These are phyloP conservation scores for Vitrella brassicaformis DNA, from an alignment of 73 alveolate species.

Conservation along the genomic window DNA sequence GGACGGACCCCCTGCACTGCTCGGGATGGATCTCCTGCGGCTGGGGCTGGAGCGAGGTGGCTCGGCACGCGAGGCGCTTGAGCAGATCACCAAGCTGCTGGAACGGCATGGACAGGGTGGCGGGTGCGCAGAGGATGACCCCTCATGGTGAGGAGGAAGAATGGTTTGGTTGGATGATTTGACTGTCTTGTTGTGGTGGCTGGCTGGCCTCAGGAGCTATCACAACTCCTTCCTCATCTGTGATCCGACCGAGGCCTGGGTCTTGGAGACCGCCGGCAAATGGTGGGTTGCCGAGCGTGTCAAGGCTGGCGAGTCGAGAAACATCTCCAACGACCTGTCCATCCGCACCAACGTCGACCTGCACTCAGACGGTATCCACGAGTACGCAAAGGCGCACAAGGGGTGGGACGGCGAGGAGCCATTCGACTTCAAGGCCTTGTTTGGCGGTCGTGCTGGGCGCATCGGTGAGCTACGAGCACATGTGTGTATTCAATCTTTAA, in stretches of 20 bases:
- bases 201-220: neutral
- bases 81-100: constrained; percentile 11
- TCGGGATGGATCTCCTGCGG: constrained; percentile 13
- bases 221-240: neutral
- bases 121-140: constrained; percentile 7
- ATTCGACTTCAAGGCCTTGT: neutral
- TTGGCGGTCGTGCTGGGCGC: neutral
- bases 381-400: neutral
- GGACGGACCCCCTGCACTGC: neutral
- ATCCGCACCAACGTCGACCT: constrained; percentile 7
- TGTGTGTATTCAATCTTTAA: no score
- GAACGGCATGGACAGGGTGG: constrained; percentile 21
- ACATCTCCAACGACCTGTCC: constrained; percentile 13
- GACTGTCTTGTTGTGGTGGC: no score
- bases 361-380: constrained; percentile 4
- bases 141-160: no score
- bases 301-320: neutral
- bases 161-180: no score
- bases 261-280: constrained; percentile 6
- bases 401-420: constrained; percentile 11
- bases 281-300: constrained; percentile 10
- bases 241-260: neutral
- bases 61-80: neutral
- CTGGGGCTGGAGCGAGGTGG: constrained; percentile 11
- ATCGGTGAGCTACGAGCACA: no score